These are phyloP conservation scores for Sporisorium graminicola DNA, from an alignment of 1,284 basidiomycete genomes.

Conservation along the genomic window DNA sequence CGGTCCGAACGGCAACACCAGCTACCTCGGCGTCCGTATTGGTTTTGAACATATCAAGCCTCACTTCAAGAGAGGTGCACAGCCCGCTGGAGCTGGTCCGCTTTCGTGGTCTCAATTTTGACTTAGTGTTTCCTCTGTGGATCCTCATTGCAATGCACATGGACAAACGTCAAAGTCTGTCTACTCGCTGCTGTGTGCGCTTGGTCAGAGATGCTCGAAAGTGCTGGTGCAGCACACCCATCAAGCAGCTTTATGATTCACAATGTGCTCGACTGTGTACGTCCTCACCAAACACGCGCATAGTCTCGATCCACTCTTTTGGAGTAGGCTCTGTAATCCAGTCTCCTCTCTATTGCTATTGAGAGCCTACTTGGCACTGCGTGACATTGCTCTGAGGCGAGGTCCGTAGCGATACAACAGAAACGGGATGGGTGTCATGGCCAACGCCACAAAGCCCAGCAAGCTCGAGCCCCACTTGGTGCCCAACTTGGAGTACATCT, in stretches of 20 bases:
- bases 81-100: slow-evolving; percentile 1
- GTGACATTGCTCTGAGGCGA: slow-evolving; percentile 64
- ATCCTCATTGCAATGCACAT: neutral
- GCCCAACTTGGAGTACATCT: slow-evolving; percentile 75
- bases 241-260: too few species aligned
- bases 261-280: too few species aligned
- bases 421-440: slow-evolving; percentile 79
- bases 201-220: too few species aligned
- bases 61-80: slow-evolving; percentile 1
- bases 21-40: neutral
- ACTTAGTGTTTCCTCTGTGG: too few species aligned
- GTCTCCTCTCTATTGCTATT: neutral
- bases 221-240: too few species aligned
- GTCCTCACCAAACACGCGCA: too few species aligned
- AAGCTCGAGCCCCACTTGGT: slow-evolving; percentile 81
- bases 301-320: neutral
- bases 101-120: slow-evolving; percentile 3
- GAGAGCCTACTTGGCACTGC: slow-evolving; percentile 5
- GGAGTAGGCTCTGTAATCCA: neutral
- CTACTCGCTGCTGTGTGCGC: too few species aligned
- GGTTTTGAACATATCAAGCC: slow-evolving; percentile 4
- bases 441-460: slow-evolving; percentile 77
- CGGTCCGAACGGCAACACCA: slow-evolving; percentile 2
- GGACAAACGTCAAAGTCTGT: too few species aligned
- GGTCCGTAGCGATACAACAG: slow-evolving; percentile 71